Percentiles rank a stretch among this genome's conserved stretches.
phyloP scores from a whole-genome alignment of 257 asterid species.

The Osmanthus fragrans region DNA sequence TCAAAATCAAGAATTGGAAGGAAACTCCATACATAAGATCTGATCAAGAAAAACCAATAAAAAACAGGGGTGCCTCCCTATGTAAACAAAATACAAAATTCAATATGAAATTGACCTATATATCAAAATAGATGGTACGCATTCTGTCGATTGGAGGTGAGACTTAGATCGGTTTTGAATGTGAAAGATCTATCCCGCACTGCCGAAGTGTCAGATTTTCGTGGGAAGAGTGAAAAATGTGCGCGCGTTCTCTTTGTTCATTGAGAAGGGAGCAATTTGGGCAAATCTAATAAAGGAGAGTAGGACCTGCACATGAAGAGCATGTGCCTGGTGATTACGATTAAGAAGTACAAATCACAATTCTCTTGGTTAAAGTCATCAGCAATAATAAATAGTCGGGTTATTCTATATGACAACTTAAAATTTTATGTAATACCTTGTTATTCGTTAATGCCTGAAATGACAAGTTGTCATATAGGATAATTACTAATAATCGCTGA shows the following conservation, averaged over 20 bases:
- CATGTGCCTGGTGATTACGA: conserved; percentile 31
- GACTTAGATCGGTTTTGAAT: neutral
- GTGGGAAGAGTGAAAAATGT: conserved; percentile 14
- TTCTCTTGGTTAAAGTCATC: too few species aligned
- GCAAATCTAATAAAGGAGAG: conserved; percentile 31
- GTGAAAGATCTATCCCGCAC: conserved; percentile 6
- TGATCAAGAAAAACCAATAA: conserved; percentile 21
- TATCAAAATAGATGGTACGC: neutral
- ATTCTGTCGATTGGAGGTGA: neutral
- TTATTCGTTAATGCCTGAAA: too few species aligned
- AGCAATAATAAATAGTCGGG: too few species aligned
- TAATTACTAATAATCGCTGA: too few species aligned
- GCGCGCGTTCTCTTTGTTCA: conserved; percentile 12
- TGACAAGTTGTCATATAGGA: too few species aligned
- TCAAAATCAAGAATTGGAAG: conserved; percentile 13
- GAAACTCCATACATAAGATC: conserved; percentile 21
- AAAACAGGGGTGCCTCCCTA: conserved; percentile 3
- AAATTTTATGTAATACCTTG: too few species aligned
- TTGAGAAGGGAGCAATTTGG: conserved; percentile 28
- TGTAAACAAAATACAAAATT: conserved; percentile 13
- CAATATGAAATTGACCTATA: conserved; percentile 3
- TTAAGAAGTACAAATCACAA: neutral
- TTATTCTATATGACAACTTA: too few species aligned
- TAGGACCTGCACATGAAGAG: conserved; percentile 31
- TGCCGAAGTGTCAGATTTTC: conserved; percentile 31